phyloP scores from a whole-genome alignment of 257 asterid species.

The Nemophila menziesii region DNA sequence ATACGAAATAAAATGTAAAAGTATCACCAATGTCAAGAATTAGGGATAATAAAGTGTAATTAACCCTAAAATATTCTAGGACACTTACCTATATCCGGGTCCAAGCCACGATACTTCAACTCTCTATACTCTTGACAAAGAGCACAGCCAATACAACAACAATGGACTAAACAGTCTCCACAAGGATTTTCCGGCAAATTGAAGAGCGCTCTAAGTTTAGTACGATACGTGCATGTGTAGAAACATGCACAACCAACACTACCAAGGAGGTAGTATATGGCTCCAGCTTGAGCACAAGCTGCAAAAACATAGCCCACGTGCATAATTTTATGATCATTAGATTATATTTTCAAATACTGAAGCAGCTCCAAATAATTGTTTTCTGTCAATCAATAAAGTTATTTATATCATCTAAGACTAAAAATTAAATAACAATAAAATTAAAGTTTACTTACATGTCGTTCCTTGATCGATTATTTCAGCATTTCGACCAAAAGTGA shows the following conservation, averaged over 20 bases:
- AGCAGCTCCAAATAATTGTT: too few relatives aligned
- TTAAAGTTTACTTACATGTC: conserved; percentile 13
- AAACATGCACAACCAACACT: conserved; percentile 13
- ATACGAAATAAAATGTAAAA: too few relatives aligned
- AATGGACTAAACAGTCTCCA: too few relatives aligned
- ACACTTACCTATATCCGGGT: conserved; percentile 16
- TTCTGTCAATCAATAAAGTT: too few relatives aligned
- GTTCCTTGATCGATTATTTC: conserved; percentile 22
- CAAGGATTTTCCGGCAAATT: conserved; percentile 19
- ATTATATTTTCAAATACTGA: neutral
- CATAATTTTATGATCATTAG: neutral
- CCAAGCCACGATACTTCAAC: conserved; percentile 20
- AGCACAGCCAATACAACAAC: conserved; percentile 16
- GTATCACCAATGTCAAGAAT: neutral
- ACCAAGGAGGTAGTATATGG: conserved; percentile 11
- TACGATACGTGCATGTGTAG: conserved; percentile 22
- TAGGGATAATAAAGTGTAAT: neutral
- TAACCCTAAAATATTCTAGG: too few relatives aligned
- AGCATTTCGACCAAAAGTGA: conserved; percentile 23
- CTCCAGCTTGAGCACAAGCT: conserved; percentile 22
- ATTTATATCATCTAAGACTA: too few relatives aligned
- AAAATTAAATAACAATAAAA: neutral
- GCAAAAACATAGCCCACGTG: neutral
- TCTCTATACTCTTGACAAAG: conserved; percentile 21
- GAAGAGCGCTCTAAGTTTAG: conserved; percentile 18